Base-by-base conservation (phyloP, 139 green algal species). In the Tetradesmus lagerheimii region DNA sequence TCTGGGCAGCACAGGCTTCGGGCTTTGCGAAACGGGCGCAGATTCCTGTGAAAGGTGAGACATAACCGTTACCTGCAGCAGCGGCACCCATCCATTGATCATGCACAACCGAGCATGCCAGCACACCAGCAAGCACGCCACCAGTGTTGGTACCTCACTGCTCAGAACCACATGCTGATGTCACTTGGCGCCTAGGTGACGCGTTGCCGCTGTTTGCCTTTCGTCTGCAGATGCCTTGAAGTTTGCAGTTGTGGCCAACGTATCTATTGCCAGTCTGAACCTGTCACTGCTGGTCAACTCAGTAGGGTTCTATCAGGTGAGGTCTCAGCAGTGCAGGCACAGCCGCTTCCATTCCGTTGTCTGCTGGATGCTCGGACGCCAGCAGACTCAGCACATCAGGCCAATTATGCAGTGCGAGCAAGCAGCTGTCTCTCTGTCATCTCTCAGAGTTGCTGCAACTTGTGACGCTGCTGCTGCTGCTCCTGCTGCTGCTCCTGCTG, bases 291-390 rank as follows among this genome's bases (percentile, higher is more conserved):
- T 96, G 4, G 71, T 96, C 6, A 97, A 97, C 89, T 90, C 90
- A 29, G 95, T 97, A 0, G 93, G 93, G 5, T 96, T 97, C 81
- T 97, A 96, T 75, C 94, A 96, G 91, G 92, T 95, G 75, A 39
- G 84, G 25, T 62, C n/a, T 37, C 77, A 83, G 34, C 38, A 83
- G 16, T n/a, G n/a, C n/a, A n/a, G n/a, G n/a, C n/a, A n/a, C 77
- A 64, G 38, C 77, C 38, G 20, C 4, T 38, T 83, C 27, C 71
- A 3, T 23, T 4, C n/a, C 18, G 31, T 0, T 41, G 9, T 4
- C 20, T 41, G 71, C 27, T 18, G n/a, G 9, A 16, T 71, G 50
- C 57, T 71, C n/a, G n/a, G 20, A 25, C 12, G n/a, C 6, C 35
- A 47, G 75, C 35, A 45, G 8, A 81, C n/a, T n/a, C n/a, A n/a